These are phyloP conservation scores for Staphylotrichum tortipilum DNA, from an alignment of 495 filamentous ascomycete species.

Conservation along the genomic window DNA sequence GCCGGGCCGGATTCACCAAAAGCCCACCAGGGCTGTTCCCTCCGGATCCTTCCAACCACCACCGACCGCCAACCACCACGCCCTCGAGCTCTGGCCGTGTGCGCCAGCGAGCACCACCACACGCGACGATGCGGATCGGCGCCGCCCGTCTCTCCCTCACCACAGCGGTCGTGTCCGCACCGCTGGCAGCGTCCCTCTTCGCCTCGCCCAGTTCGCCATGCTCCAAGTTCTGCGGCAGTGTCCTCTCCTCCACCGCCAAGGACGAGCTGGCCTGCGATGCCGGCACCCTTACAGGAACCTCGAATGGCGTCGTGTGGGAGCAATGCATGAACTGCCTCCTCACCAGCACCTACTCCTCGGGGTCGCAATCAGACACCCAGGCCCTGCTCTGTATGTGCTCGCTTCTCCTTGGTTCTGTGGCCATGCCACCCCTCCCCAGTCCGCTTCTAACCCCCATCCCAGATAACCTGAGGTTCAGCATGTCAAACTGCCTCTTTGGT, in stretches of 20 bases:
- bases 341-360: conserved; percentile 27
- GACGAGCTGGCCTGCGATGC: conserved; percentile 35
- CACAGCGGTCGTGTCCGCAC: conserved; percentile 16
- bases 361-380: conserved; percentile 28
- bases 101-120: no score
- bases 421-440: not conserved
- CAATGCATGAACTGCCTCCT: conserved; percentile 36
- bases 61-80: no score
- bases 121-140: conserved; percentile 17
- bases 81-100: not conserved
- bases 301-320: conserved; percentile 31
- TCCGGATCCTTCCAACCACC: not conserved
- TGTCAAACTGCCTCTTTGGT: conserved; percentile 33
- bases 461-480: conserved; percentile 41
- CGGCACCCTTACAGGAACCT: conserved; percentile 15
- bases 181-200: conserved; percentile 25
- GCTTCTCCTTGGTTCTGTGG: no score
- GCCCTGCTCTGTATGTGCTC: conserved; percentile 33
- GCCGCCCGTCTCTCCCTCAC: conserved; percentile 11
- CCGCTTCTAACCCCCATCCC: no score
- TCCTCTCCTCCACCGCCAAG: conserved; percentile 26
- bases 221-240: conserved; percentile 36
- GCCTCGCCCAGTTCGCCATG: conserved; percentile 36
- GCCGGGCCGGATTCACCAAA: not conserved
- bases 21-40: not conserved